phyloP scores from a whole-genome alignment of 2,329 filamentous ascomycete species.

The Beauveria australis region DNA sequence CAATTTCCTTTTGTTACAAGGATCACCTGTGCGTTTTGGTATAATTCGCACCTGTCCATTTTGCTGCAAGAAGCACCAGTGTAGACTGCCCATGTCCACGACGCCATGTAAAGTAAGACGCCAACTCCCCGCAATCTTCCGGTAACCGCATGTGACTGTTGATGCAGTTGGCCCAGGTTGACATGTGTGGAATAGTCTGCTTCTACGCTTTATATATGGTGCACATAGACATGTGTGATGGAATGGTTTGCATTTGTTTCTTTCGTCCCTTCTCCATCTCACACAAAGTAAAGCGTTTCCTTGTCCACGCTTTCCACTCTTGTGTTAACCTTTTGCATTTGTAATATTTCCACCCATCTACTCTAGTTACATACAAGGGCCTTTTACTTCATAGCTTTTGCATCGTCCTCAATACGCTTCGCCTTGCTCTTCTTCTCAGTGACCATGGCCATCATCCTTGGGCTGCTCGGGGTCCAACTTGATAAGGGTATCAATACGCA shows the following conservation, averaged over 20 bases:
- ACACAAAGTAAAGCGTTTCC: neutral
- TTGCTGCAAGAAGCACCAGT: no score
- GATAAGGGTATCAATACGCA: conserved; percentile 98
- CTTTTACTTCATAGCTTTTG: conserved; percentile 14
- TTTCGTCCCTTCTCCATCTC: conserved; percentile 2
- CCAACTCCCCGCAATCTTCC: neutral
- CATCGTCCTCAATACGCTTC: conserved; percentile 15
- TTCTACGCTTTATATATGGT: no score
- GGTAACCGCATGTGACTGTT: neutral
- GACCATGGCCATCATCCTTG: conserved; percentile 74
- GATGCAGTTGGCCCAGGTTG: no score
- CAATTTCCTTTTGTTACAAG: conserved; percentile 11
- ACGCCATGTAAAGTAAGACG: neutral
- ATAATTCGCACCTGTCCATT: no score
- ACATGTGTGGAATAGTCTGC: no score
- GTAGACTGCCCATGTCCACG: neutral
- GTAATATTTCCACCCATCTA: conserved; percentile 1
- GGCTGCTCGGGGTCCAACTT: conserved; percentile 89
- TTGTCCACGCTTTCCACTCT: neutral
- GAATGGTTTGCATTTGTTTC: neutral
- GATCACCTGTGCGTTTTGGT: neutral
- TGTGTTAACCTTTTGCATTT: neutral
- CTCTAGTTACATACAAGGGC: conserved; percentile 7
- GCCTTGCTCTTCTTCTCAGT: conserved; percentile 40
- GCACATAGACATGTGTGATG: neutral